Evolutionary conservation across 2,329 filamentous ascomycete genomes (phyloP), one percentile per base, ranked within the genome.

Genomic region (Cercospora canescens): DNA sequence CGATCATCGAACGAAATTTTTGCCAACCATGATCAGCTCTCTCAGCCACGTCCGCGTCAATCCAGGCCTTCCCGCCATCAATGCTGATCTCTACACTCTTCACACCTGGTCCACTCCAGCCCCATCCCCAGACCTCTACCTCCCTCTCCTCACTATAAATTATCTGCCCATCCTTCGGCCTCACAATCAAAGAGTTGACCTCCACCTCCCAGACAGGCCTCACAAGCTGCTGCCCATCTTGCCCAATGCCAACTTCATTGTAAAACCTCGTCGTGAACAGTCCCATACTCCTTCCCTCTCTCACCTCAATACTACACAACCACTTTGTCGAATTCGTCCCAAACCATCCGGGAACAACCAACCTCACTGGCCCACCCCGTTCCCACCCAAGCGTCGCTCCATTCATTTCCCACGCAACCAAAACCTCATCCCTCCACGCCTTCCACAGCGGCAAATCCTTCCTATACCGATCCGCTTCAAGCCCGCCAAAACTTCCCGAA

Each of bases 271-370:
- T 76, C 2, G 74, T 76, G 56, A 71, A 77, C 6, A 72, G 70
- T 4, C 73, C 72, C 16, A 55, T 48, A 4, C 72, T 72, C 37
- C 76, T 63, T 11, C 60, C 30, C 18, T 67, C 54, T 32, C 67
- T 65, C 21, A 76, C 39, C 6, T 69, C 64, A 5, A 77, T 32
- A 21, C 65, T 71, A 30, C 71, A 76, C 18, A 77, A 56, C 76
- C 75, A 77, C 58, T 77, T 77, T 8, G 72, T 75, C 24, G 67
- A 72, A 59, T 77, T 77, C 55, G 74, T 76, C 4, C 76, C 76
- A 65, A 76, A 76, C 67, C 71, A 77, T 7, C 74, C 75, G 1
- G 75, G 75, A 12, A 77, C 75, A 4, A 77, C 70, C 16, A 78
- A 65, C 12, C 75, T 65, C 18, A 75, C 74, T 4, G 75, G 76